Conservation (phyloP, 176 grass and related monocot species). For the Zoysia pacifica region DNA sequence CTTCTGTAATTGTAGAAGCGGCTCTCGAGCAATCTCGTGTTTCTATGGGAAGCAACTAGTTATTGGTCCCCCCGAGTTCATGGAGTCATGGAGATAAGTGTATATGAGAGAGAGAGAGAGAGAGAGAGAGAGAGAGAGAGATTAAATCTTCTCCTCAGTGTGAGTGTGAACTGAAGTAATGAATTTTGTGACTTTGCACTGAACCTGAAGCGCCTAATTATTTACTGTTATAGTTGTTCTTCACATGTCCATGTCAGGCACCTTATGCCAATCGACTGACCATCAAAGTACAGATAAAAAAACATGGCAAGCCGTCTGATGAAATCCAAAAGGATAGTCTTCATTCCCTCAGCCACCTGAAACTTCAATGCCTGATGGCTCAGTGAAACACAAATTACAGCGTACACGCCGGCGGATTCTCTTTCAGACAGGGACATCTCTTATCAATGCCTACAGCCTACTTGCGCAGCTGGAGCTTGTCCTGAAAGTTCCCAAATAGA, state of each 20-base stretch:
- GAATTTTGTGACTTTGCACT: background rate
- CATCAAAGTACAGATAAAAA: background rate
- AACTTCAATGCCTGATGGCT: too few species aligned
- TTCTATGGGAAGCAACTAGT: background rate
- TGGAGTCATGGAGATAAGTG: background rate
- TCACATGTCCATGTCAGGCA: background rate
- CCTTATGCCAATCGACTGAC: background rate
- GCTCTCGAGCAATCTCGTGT: background rate
- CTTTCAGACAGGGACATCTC: too few species aligned
- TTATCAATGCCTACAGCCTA: too few species aligned
- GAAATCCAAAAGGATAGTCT: too few species aligned
- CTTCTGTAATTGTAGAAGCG: background rate
- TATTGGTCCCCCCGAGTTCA: constrained; percentile 22
- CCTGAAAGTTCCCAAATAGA: background rate
- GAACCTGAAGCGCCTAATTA: background rate
- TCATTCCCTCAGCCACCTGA: too few species aligned
- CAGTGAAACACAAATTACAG: too few species aligned
- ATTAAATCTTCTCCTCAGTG: constrained; percentile 7
- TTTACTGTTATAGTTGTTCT: background rate
- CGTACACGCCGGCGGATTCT: too few species aligned
- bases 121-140: background rate
- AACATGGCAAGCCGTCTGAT: background rate
- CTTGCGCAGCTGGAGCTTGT: too few species aligned
- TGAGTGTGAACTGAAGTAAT: constrained; percentile 6
- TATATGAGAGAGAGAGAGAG: background rate